Percentiles rank a stretch among this genome's conserved stretches.
Conservation (phyloP, 2,329 filamentous ascomycete species). For the Ophiostoma angusticollis region DNA sequence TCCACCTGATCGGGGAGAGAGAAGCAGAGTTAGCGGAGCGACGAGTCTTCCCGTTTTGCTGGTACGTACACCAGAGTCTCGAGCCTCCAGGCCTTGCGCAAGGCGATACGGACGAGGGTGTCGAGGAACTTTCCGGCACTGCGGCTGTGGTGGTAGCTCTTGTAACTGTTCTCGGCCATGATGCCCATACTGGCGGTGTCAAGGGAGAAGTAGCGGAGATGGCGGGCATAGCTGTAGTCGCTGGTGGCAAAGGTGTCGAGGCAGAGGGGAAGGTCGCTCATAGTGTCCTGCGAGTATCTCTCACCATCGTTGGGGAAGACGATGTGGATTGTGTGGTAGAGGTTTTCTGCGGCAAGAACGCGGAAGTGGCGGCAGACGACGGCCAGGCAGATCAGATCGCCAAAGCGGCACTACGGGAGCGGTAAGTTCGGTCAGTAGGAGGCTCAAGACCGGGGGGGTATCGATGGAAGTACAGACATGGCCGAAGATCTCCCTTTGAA, state of each 20-base stretch:
- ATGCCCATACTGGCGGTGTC: slow-evolving; percentile 40
- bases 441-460: neutral
- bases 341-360: slow-evolving; percentile 41
- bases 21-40: neutral
- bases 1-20: slow-evolving; percentile 34
- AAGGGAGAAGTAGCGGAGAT: slow-evolving; percentile 42
- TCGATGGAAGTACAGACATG: slow-evolving; percentile 25
- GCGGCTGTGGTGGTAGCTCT: slow-evolving; percentile 38
- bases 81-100: slow-evolving; percentile 41
- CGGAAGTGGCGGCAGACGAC: slow-evolving; percentile 46
- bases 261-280: slow-evolving; percentile 43
- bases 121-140: slow-evolving; percentile 54
- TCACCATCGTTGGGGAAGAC: slow-evolving; percentile 49
- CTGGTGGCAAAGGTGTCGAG: slow-evolving; percentile 50
- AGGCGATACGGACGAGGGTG: slow-evolving; percentile 41
- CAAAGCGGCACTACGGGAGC: slow-evolving; percentile 25
- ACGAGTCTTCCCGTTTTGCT: no score
- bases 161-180: slow-evolving; percentile 41
- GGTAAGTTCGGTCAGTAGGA: neutral
- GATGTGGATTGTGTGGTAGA: slow-evolving; percentile 49
- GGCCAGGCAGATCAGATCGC: slow-evolving; percentile 43
- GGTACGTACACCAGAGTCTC: slow-evolving; percentile 41
- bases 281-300: slow-evolving; percentile 35
- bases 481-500: slow-evolving; percentile 34
- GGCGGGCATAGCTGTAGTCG: slow-evolving; percentile 49